A percentile compares a stretch with the other conserved stretches of the same genome.
Conservation (phyloP, 768 basidiomycete species). For the Floccularia luteovirens region DNA sequence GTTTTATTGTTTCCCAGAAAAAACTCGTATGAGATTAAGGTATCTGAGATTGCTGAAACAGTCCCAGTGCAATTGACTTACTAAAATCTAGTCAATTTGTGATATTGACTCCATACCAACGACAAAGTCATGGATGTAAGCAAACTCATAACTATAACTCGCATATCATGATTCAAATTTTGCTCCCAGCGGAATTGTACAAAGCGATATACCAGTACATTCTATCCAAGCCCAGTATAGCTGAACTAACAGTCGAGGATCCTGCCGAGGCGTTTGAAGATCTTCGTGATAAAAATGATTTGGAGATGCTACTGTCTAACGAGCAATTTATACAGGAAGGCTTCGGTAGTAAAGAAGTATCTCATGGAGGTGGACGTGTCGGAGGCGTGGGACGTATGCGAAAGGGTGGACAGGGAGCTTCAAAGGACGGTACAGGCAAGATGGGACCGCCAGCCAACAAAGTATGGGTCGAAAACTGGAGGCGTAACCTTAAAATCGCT, state of each 20-base stretch:
- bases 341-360: constrained; percentile 38
- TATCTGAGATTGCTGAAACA: too few species aligned
- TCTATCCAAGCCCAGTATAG: constrained; percentile 54
- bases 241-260: constrained; percentile 96
- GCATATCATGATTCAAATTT: neutral
- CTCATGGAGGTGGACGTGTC: constrained; percentile 45
- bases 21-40: constrained; percentile 82
- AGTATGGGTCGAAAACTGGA: constrained; percentile 72
- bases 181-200: constrained; percentile 74
- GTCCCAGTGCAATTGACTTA: too few species aligned
- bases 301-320: constrained; percentile 64
- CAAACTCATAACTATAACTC: constrained; percentile 4
- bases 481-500: constrained; percentile 83
- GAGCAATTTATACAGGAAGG: constrained; percentile 66
- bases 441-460: constrained; percentile 75
- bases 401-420: constrained; percentile 27
- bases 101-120: constrained; percentile 85
- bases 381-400: constrained; percentile 35
- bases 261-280: constrained; percentile 98
- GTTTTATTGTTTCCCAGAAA: constrained; percentile 95
- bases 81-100: constrained; percentile 76
- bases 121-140: constrained; percentile 86
- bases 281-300: constrained; percentile 86
- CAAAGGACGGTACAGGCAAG: constrained; percentile 36
- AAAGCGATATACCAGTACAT: constrained; percentile 77